Conservation (phyloP, 371 early-diverging fungal species). For the Rhizopus sp. region DNA sequence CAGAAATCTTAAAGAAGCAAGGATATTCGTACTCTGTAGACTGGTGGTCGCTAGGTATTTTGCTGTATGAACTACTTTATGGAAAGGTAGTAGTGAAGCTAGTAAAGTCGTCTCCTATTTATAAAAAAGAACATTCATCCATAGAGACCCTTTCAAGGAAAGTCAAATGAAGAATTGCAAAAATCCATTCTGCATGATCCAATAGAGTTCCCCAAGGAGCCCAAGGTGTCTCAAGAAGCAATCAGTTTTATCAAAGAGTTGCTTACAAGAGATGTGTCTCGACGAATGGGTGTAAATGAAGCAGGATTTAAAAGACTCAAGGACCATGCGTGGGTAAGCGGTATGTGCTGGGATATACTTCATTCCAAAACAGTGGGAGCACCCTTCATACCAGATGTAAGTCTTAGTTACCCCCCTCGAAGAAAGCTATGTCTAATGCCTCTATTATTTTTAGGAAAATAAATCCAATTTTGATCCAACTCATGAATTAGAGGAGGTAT, state of each 20-base stretch:
- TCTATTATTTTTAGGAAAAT: conserved; percentile 45
- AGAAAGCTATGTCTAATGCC: background rate
- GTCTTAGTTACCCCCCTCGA: background rate
- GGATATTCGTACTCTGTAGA: conserved; percentile 78
- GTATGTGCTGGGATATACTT: conserved; percentile 59
- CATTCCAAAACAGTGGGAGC: conserved; percentile 56
- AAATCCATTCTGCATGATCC: conserved; percentile 62
- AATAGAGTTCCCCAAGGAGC: conserved; percentile 59
- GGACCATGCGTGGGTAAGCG: conserved; percentile 63
- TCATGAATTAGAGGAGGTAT: conserved; percentile 92
- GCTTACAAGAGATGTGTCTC: conserved; percentile 55
- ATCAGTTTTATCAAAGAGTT: conserved; percentile 58
- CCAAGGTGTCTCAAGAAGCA: conserved; percentile 53
- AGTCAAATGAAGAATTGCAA: conserved; percentile 74
- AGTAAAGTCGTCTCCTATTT: background rate
- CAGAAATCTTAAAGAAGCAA: conserved; percentile 74
- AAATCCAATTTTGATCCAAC: conserved; percentile 92
- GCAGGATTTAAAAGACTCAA: conserved; percentile 56
- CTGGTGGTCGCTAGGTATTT: conserved; percentile 92
- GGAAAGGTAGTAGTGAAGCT: conserved; percentile 15
- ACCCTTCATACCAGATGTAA: conserved; percentile 72
- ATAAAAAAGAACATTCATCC: too few species aligned
- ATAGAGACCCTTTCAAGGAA: conserved; percentile 82
- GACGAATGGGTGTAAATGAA: conserved; percentile 59
- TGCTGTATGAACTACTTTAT: conserved; percentile 62